phyloP scores from a whole-genome alignment of 164 flowering plant species.

The Macadamia integrifolia region DNA sequence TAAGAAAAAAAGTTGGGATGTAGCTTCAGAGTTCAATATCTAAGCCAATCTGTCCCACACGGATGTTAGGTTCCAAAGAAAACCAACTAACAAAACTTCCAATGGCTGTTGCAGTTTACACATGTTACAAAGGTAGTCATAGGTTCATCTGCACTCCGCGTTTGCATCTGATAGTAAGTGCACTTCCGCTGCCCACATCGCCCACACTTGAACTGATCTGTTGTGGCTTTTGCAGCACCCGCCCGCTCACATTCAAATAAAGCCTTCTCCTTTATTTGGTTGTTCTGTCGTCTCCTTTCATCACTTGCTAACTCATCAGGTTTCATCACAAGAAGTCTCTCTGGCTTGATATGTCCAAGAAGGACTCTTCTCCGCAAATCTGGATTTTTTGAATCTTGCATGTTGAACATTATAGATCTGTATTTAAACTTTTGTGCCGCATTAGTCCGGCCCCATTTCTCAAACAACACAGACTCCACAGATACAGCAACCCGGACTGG shows the following conservation, averaged over 20 bases:
- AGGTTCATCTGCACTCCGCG: slow-evolving; percentile 98
- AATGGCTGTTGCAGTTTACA: slow-evolving; percentile 81
- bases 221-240: slow-evolving; percentile 53
- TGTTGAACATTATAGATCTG: slow-evolving; percentile 81
- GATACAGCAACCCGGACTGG: slow-evolving; percentile 70
- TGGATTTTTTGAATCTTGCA: slow-evolving; percentile 79
- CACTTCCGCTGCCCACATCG: slow-evolving; percentile 76
- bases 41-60: slow-evolving; percentile 12
- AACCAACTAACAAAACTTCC: slow-evolving; percentile 72
- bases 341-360: slow-evolving; percentile 64
- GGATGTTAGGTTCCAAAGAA: slow-evolving; percentile 4
- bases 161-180: slow-evolving; percentile 89
- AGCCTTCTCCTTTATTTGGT: slow-evolving; percentile 66
- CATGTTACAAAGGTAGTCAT: slow-evolving; percentile 94
- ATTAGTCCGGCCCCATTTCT: slow-evolving; percentile 64
- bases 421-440: slow-evolving; percentile 75
- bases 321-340: slow-evolving; percentile 46
- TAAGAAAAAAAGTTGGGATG: neutral
- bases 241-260: slow-evolving; percentile 74
- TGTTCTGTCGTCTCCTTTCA: slow-evolving; percentile 46
- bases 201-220: slow-evolving; percentile 85
- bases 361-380: slow-evolving; percentile 85
- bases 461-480: slow-evolving; percentile 79
- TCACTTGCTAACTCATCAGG: slow-evolving; percentile 92
- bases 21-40: slow-evolving; percentile 10